Percentiles rank a stretch among this genome's conserved stretches.
Conservation (phyloP, 768 basidiomycete genomes). For the Hygrophoropsis aurantiaca region DNA sequence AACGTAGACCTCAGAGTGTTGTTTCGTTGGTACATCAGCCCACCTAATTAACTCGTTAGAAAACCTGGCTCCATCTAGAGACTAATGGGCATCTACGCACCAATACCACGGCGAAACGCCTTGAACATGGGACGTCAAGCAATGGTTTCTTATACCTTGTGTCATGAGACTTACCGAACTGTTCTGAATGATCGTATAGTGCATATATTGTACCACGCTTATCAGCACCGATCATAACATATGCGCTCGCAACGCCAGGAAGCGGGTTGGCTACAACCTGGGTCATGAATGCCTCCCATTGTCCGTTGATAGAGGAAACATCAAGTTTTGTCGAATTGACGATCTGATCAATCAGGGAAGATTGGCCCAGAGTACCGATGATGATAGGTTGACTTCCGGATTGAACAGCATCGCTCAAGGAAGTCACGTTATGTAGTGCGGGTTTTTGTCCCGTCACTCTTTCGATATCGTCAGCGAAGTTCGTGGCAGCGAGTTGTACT, state of each 20-base stretch:
- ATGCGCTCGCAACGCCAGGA: conserved; percentile 56
- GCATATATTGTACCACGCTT: conserved; percentile 65
- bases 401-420: conserved; percentile 17
- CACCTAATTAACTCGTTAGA: conserved; percentile 48
- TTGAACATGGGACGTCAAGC: conserved; percentile 15
- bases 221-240: conserved; percentile 69
- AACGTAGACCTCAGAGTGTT: conserved; percentile 49
- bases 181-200: conserved; percentile 68
- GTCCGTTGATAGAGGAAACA: conserved; percentile 55
- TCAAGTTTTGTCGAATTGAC: conserved; percentile 54
- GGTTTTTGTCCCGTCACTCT: conserved; percentile 57
- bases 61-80: background rate
- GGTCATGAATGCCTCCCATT: conserved; percentile 66
- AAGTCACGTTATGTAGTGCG: conserved; percentile 49
- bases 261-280: conserved; percentile 54
- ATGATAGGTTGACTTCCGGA: conserved; percentile 47
- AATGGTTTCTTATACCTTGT: background rate
- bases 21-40: conserved; percentile 71
- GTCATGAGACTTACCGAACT: conserved; percentile 46
- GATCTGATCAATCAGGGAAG: conserved; percentile 49
- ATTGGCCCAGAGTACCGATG: conserved; percentile 62
- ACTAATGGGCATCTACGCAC: conserved; percentile 29
- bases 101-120: conserved; percentile 73
- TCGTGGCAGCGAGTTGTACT: conserved; percentile 57
- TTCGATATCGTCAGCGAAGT: conserved; percentile 62